phyloP scores from a whole-genome alignment of 345 rosid species.

The Pistacia vera region DNA sequence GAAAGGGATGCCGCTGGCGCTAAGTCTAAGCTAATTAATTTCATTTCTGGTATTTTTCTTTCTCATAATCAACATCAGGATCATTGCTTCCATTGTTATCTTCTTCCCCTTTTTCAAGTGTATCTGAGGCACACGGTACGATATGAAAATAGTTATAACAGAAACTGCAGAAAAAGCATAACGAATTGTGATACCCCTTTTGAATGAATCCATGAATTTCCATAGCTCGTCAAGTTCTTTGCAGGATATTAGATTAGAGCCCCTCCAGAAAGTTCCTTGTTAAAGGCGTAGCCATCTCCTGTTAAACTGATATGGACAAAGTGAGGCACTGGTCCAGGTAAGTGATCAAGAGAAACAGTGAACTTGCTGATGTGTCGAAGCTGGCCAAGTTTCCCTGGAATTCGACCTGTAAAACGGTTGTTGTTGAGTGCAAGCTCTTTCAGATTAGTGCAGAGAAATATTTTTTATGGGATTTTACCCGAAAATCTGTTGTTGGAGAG shows the following conservation, averaged over 20 bases:
- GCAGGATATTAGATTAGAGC: constrained; percentile 23
- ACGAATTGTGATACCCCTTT: constrained; percentile 15
- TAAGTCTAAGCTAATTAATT: too few relatives aligned
- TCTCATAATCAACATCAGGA: neutral
- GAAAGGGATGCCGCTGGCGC: too few relatives aligned
- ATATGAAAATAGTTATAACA: neutral
- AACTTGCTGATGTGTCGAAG: too few relatives aligned
- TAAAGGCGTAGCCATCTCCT: neutral
- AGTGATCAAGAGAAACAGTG: neutral
- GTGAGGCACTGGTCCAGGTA: neutral
- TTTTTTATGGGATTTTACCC: too few relatives aligned
- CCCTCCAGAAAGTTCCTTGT: constrained; percentile 5
- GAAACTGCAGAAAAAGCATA: constrained; percentile 3
- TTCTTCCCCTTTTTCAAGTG: neutral
- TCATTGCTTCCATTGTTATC: neutral
- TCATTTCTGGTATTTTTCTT: neutral
- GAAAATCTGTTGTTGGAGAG: too few relatives aligned
- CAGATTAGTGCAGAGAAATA: too few relatives aligned
- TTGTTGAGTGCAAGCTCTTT: too few relatives aligned
- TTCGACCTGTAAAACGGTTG: neutral
- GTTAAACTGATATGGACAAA: too few relatives aligned
- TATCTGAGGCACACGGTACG: constrained; percentile 2
- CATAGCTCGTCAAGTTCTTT: too few relatives aligned
- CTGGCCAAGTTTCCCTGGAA: neutral
- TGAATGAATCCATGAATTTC: neutral